Evolutionary conservation across 345 rosid genomes (phyloP).

Genomic region (Syzygium oleosum): DNA sequence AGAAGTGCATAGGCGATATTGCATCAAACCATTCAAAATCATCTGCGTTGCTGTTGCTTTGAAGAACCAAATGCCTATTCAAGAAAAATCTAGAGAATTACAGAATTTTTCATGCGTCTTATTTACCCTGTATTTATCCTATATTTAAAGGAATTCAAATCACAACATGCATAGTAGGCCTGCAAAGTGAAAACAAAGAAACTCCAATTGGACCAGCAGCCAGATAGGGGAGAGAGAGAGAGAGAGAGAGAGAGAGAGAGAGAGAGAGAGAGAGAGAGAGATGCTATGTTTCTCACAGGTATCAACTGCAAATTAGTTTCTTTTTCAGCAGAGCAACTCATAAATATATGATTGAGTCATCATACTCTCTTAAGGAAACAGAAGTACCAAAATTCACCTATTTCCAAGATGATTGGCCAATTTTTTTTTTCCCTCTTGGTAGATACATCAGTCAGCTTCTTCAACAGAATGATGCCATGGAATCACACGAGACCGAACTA

Average conservation of each 20-base stretch:
- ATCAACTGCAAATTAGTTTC: not conserved
- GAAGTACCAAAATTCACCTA: not conserved
- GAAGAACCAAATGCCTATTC: not conserved
- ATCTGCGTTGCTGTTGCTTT: not conserved
- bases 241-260: no score
- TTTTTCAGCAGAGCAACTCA: not conserved
- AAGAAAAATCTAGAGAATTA: not conserved
- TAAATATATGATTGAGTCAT: not conserved
- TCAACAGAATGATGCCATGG: not conserved
- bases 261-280: not conserved
- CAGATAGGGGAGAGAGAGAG: not conserved
- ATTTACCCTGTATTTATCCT: not conserved
- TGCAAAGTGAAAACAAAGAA: not conserved
- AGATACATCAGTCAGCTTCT: not conserved
- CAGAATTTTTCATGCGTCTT: not conserved
- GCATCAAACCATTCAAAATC: not conserved
- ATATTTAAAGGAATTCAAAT: not conserved
- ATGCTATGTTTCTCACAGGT: not conserved
- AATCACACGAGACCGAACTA: not conserved
- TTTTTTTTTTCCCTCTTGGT: not conserved
- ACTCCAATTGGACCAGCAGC: not conserved
- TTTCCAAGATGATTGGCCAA: not conserved
- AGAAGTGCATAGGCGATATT: not conserved
- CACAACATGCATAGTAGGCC: not conserved
- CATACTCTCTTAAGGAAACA: not conserved